Base-by-base conservation (phyloP, 2,329 filamentous ascomycete species). In the Fusarium fujikuroi region DNA sequence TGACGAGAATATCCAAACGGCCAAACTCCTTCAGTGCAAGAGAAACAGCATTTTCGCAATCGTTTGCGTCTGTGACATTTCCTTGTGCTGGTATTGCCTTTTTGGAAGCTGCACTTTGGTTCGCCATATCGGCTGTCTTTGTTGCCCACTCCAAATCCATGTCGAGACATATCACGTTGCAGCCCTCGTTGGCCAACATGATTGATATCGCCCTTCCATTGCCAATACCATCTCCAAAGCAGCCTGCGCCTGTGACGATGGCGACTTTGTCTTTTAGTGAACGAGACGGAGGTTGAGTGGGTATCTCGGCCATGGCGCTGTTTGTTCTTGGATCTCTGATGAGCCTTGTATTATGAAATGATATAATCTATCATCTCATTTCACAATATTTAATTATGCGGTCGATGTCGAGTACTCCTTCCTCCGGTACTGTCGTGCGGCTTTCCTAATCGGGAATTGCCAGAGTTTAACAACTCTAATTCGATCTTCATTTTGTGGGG, bases 1-100 rank as follows among this genome's bases (percentile, higher is more conserved):
- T 92, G 40, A 92, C 82, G 2, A 92, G 81, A 46, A 92, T 89
- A 74, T 92, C 89, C 4, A 92, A 71, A 4, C 87, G 82, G 1
- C 89, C 89, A 70, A 87, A 92, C 3, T 79, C 74, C 5, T 82
- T 66, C 2, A 89, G 19, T 0, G 89, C 85, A 1, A 78, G 63
- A 0, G 83, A 68, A 11, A 86, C 80, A 4, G 82, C 79, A 2
- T 66, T 72, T 56, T 86, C 80, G 75, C 90, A 92, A 60, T 91
- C 88, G 0, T 64, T 63, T 21, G 85, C 82, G 2, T 80, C 79
- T 1, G 88, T 90, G n/a, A 92, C 88, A 71, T 92, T 87, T 5
- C 83, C 88, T 54, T 81, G 76, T 3, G 85, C 72, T 0, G 87
- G 82, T 11, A 87, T 73, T 0, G 83, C 86, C 4, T 73, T 73